Conservation (phyloP, 805 yeast species). For the Lachancea waltii region DNA sequence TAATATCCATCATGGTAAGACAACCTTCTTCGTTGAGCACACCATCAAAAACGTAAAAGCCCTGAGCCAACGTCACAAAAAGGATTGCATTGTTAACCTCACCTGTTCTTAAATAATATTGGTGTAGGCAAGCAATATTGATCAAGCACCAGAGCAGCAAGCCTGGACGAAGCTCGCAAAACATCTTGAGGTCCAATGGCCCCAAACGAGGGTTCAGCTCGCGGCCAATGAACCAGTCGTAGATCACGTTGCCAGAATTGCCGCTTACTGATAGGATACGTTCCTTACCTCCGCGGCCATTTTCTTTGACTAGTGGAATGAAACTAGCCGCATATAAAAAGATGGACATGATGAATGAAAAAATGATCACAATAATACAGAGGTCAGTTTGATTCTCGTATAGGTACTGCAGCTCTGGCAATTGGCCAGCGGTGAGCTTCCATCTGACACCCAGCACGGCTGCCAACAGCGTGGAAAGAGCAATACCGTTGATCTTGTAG, state of each 20-base stretch:
- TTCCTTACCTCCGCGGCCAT: slow-evolving; percentile 53
- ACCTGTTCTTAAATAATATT: slow-evolving; percentile 61
- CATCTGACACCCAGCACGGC: slow-evolving; percentile 46
- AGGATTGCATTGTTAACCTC: slow-evolving; percentile 63
- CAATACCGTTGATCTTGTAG: slow-evolving; percentile 79
- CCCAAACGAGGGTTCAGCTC: slow-evolving; percentile 91
- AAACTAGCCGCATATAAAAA: slow-evolving; percentile 66
- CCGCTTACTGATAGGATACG: slow-evolving; percentile 81
- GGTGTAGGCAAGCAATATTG: slow-evolving; percentile 73
- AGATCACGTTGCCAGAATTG: slow-evolving; percentile 64
- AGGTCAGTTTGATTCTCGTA: slow-evolving; percentile 64
- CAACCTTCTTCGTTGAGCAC: slow-evolving; percentile 86
- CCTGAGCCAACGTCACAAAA: slow-evolving; percentile 62
- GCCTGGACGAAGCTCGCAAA: slow-evolving; percentile 94
- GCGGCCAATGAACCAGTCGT: slow-evolving; percentile 96
- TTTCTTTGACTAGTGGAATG: slow-evolving; percentile 44
- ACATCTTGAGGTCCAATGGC: slow-evolving; percentile 78
- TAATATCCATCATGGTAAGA: slow-evolving; percentile 89
- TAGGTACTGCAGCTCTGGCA: slow-evolving; percentile 77
- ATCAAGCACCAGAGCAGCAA: slow-evolving; percentile 78
- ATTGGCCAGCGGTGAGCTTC: slow-evolving; percentile 41
- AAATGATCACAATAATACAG: slow-evolving; percentile 53
- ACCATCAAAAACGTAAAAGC: slow-evolving; percentile 84
- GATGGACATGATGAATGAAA: slow-evolving; percentile 55
- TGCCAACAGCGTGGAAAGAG: slow-evolving; percentile 40